Evolutionary conservation across 768 basidiomycete genomes (phyloP).

Genomic region (Chalciporus sphaerocephalus): DNA sequence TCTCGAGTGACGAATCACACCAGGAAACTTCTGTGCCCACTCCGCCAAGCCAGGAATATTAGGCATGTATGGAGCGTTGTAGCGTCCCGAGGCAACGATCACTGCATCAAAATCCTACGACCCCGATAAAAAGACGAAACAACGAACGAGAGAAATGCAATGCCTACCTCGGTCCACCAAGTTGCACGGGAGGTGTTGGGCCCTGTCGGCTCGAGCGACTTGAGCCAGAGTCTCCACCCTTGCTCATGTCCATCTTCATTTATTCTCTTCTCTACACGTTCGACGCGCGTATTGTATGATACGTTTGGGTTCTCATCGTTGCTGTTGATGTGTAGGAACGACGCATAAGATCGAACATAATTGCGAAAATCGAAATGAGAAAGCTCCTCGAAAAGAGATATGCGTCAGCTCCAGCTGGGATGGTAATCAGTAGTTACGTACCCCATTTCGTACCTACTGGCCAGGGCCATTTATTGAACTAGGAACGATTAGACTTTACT

Average conservation of each 20-base stretch:
- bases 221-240: slow-evolving; percentile 36
- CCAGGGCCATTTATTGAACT: slow-evolving; percentile 17
- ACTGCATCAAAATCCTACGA: slow-evolving; percentile 17
- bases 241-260: slow-evolving; percentile 27
- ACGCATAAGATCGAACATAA: slow-evolving; percentile 42
- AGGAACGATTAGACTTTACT: too few relatives aligned
- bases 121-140: background rate
- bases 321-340: slow-evolving; percentile 38
- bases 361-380: slow-evolving; percentile 32
- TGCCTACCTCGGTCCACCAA: slow-evolving; percentile 23
- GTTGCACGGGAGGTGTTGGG: slow-evolving; percentile 26
- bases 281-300: slow-evolving; percentile 47
- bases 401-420: background rate
- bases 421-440: background rate
- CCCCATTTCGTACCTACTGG: slow-evolving; percentile 15
- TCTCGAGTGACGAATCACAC: slow-evolving; percentile 36
- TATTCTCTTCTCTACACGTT: slow-evolving; percentile 39
- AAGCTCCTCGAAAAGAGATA: slow-evolving; percentile 19
- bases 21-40: slow-evolving; percentile 29
- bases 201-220: slow-evolving; percentile 25
- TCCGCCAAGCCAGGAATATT: slow-evolving; percentile 11
- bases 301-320: slow-evolving; percentile 38
- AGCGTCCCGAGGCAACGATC: slow-evolving; percentile 9
- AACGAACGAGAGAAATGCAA: background rate
- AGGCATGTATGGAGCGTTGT: slow-evolving; percentile 13